phyloP scores from a whole-genome alignment of 176 grass and related monocot genomes.

The Melocanna baccifera region DNA sequence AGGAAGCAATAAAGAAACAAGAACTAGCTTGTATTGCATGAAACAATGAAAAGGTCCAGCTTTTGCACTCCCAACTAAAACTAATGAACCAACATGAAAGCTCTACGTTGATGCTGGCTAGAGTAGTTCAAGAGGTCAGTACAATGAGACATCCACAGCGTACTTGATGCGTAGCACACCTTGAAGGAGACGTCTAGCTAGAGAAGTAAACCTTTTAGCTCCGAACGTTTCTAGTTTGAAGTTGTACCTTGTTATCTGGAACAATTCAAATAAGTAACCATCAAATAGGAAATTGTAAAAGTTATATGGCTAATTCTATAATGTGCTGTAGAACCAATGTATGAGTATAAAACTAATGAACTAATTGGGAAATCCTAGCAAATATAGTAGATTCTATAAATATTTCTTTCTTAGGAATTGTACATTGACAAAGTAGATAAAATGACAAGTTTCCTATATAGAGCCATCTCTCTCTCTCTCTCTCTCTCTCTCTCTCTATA shows the following conservation, averaged over 20 bases:
- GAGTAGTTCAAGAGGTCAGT: no score
- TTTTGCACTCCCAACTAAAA: no score
- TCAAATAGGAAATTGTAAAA: no score
- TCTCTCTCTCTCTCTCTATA: no score
- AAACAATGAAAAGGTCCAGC: no score
- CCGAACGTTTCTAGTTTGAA: neutral
- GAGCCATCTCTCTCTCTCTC: no score
- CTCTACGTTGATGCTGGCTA: no score
- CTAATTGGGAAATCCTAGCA: neutral
- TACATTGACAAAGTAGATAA: neutral
- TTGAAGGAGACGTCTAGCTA: neutral
- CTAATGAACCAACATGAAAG: no score
- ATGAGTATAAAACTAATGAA: neutral
- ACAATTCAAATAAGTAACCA: no score
- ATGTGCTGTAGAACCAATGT: neutral
- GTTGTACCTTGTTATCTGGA: neutral
- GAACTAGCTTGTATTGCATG: neutral
- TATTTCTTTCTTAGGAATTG: neutral
- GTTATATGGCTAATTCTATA: neutral
- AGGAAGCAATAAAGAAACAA: neutral
- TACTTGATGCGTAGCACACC: no score
- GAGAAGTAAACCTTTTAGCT: neutral
- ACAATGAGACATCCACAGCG: no score
- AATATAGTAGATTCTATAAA: neutral
- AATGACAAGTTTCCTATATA: no score